phyloP scores from a whole-genome alignment of 2,329 filamentous ascomycete genomes.

The Cercospora berteroae region DNA sequence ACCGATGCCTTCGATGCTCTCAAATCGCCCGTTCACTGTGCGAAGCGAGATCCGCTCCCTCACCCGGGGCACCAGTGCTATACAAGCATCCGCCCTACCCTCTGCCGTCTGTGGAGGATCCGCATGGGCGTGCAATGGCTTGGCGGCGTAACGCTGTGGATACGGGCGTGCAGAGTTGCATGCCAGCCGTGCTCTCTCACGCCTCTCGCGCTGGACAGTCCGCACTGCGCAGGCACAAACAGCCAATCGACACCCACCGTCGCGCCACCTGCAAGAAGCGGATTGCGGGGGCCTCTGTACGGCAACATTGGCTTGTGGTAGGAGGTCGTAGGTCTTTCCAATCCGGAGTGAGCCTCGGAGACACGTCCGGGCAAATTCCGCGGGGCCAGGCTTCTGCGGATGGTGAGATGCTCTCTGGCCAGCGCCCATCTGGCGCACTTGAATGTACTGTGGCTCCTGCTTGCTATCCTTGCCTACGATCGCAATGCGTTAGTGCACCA shows the following conservation, averaged over 20 bases:
- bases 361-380: background rate
- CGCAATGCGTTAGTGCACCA: background rate
- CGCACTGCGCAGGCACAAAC: background rate
- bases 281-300: background rate
- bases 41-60: background rate
- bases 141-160: background rate
- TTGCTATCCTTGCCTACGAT: background rate
- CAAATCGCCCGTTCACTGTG: background rate
- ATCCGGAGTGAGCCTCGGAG: background rate
- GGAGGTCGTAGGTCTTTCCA: background rate
- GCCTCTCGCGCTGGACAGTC: background rate
- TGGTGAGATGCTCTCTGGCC: background rate
- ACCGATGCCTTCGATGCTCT: background rate
- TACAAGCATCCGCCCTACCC: background rate
- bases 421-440: background rate
- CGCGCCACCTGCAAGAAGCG: background rate
- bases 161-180: background rate
- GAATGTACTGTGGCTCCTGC: background rate
- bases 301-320: background rate
- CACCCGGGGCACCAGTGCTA: background rate
- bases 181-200: background rate
- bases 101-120: background rate
- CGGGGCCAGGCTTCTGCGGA: background rate
- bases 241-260: background rate
- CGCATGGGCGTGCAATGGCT: background rate